Conservation (phyloP, 257 asterid genomes). For the Solanum appendiculatum region DNA sequence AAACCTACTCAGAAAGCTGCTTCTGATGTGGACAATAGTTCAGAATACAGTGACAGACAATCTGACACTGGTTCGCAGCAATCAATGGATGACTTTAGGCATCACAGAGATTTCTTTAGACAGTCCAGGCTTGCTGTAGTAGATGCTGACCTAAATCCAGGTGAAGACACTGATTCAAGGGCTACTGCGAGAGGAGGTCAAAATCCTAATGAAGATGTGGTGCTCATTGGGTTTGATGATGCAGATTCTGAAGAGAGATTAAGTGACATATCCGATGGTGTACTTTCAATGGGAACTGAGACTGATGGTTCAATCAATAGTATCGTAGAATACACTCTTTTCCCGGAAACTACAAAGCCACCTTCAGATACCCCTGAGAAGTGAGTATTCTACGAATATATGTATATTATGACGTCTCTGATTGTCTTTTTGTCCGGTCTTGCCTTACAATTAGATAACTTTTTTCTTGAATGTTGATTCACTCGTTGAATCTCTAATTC, state of each 20-base stretch:
- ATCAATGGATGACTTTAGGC: conserved; percentile 64
- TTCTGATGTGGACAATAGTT: conserved; percentile 62
- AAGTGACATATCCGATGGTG: conserved; percentile 93
- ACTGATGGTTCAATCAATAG: conserved; percentile 76
- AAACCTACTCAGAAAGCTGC: conserved; percentile 36
- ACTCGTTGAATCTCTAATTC: not conserved
- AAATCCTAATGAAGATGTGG: conserved; percentile 44
- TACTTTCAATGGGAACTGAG: conserved; percentile 91
- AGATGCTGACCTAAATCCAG: conserved; percentile 18
- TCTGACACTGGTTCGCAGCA: conserved; percentile 88
- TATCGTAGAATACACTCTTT: conserved; percentile 73
- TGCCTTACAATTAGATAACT: not conserved
- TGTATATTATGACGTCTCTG: not conserved
- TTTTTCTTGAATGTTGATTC: not conserved
- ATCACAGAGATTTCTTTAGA: conserved; percentile 63
- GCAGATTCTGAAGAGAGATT: conserved; percentile 82
- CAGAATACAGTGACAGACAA: conserved; percentile 76
- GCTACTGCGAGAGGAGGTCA: conserved; percentile 21
- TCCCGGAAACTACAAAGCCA: conserved; percentile 59
- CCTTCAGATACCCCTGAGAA: conserved; percentile 44
- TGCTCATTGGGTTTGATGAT: conserved; percentile 69
- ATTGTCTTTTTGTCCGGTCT: not conserved
- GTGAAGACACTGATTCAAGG: conserved; percentile 28
- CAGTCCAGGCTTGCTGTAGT: conserved; percentile 63
- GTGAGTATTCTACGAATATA: conserved; percentile 31